Evolutionary conservation across 139 green algal genomes (phyloP).

Genomic region (Chlamydomonas schloesseri): DNA sequence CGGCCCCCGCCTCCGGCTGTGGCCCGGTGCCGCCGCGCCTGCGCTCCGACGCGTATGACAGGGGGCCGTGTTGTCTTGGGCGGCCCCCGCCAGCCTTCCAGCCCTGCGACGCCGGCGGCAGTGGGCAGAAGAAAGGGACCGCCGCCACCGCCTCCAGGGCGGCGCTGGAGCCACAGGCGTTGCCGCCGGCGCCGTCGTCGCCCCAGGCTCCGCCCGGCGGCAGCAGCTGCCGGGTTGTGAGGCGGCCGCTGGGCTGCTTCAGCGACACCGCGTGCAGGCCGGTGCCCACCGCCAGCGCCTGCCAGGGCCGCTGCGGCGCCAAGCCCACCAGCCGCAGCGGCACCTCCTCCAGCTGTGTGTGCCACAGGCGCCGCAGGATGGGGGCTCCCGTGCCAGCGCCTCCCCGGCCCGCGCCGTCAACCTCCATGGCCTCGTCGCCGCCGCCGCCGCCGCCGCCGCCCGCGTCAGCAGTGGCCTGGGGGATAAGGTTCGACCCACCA

Average conservation of each 20-base stretch:
- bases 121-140: not conserved
- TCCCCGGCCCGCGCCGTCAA: not conserved
- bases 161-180: too few species aligned
- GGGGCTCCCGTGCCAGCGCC: not conserved
- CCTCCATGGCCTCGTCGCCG: too few species aligned
- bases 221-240: not conserved
- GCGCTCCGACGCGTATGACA: too few species aligned
- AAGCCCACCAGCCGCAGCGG: not conserved
- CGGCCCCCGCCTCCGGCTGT: too few species aligned
- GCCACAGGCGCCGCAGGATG: slow-evolving; percentile 15
- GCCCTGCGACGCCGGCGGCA: not conserved
- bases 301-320: slow-evolving; percentile 11
- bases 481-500: too few species aligned
- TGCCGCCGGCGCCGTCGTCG: not conserved
- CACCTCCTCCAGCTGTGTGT: not conserved
- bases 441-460: not conserved
- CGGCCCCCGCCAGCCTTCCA: too few species aligned
- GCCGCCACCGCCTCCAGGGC: slow-evolving; percentile 1
- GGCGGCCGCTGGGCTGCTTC: not conserved
- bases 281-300: slow-evolving; percentile 17
- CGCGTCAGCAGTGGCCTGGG: not conserved
- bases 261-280: not conserved
- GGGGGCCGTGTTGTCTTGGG: too few species aligned
- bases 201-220: slow-evolving; percentile 3
- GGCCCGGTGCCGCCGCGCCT: too few species aligned